Evolutionary conservation across 305 asterid genomes (phyloP), one percentile per base, ranked within the genome.

Genomic region (Rubia peregrina): DNA sequence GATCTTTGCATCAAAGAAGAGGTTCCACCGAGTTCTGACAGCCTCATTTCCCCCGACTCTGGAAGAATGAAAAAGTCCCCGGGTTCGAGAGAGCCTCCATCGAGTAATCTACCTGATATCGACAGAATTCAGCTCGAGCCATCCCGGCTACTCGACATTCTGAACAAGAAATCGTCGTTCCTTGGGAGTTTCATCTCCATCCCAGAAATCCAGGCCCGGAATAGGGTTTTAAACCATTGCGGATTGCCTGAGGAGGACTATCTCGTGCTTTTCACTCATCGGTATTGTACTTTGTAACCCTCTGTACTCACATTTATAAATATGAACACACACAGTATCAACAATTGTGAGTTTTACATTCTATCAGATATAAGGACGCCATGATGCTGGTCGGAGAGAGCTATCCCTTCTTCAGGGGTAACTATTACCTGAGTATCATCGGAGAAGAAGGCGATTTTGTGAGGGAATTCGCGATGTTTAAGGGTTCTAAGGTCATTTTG

Each of bases 381-480:
- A 85, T 86, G 95, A 85, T 88, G 95, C 57, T 88, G 74, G 89
- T 88, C n/a, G 95, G 95, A 38, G 95, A 88, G 64, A 86, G 95
- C 82, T 88, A 85, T 79, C 95, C 95, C 1, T 88, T 86, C 51
- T 86, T 86, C 84, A 83, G 83, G 73, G 90, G 90, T 74, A 88
- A 85, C 49, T 76, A 76, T 30, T 88, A 88, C 66, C 69, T 88
- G 75, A 86, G 88, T 0, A 80, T 79, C 16, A 75, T 86, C 9
- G 82, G 78, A 2, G 85, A 88, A 72, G 90, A 86, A 21, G 72
- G 61, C 3, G 95, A 88, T 77, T 83, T 38, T 13, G 86, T 83
- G 7, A 85, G 77, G 81, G 90, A 85, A 72, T 88, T 86, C 5
- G 90, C 90, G 3, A 74, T 75, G 69, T 86, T 86, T 53, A 88